Conservation (phyloP, 495 filamentous ascomycete genomes). For the Parachaetomium inaequale region DNA sequence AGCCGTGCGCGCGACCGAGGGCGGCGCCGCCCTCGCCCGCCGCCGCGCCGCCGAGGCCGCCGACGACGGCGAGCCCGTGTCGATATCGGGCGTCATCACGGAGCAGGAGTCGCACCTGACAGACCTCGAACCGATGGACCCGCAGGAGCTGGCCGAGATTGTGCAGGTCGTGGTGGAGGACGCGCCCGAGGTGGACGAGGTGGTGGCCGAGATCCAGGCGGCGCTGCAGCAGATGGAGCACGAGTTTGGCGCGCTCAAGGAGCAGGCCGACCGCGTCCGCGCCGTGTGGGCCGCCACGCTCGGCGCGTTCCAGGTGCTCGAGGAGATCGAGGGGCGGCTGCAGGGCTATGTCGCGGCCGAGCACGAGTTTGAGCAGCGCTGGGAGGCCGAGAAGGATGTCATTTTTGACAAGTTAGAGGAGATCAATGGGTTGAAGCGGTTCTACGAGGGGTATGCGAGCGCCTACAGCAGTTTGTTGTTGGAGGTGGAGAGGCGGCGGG, state of each 20-base stretch:
- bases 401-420: conserved; percentile 67
- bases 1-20: conserved; percentile 89
- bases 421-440: conserved; percentile 65
- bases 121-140: conserved; percentile 65
- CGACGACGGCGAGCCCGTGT: conserved; percentile 59
- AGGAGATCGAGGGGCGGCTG: conserved; percentile 61
- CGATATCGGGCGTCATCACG: conserved; percentile 54
- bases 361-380: conserved; percentile 65
- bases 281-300: conserved; percentile 47
- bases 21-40: conserved; percentile 68
- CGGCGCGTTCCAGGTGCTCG: conserved; percentile 61
- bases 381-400: conserved; percentile 67
- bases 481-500: conserved; percentile 71
- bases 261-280: conserved; percentile 54
- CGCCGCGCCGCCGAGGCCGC: conserved; percentile 48
- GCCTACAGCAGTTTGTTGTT: conserved; percentile 81
- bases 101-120: conserved; percentile 56
- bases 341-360: conserved; percentile 66
- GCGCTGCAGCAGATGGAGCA: conserved; percentile 72
- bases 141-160: conserved; percentile 77
- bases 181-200: conserved; percentile 82
- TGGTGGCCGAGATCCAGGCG: conserved; percentile 77
- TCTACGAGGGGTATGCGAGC: conserved; percentile 79
- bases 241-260: conserved; percentile 54
- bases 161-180: conserved; percentile 78